These are phyloP conservation scores for Panaeolus papilionaceus DNA, from an alignment of 768 basidiomycete genomes.

Conservation along the genomic window DNA sequence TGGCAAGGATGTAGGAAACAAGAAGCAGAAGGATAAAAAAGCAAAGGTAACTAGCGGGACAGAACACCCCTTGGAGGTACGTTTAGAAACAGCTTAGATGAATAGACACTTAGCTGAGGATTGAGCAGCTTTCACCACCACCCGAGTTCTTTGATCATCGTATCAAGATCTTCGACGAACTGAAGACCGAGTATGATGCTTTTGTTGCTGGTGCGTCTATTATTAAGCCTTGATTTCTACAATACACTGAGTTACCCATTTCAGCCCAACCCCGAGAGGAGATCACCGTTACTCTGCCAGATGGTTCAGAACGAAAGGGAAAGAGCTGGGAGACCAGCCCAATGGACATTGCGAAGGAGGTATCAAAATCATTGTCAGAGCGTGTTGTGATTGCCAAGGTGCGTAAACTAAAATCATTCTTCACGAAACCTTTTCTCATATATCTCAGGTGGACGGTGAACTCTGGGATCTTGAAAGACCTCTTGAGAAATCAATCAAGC, in stretches of 20 bases:
- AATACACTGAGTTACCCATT: slow-evolving; percentile 15
- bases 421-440: slow-evolving; percentile 16
- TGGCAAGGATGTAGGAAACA: slow-evolving; percentile 29
- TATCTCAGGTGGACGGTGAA: slow-evolving; percentile 72
- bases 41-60: slow-evolving; percentile 43
- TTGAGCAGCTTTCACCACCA: slow-evolving; percentile 72
- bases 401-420: slow-evolving; percentile 22
- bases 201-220: slow-evolving; percentile 69
- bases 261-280: slow-evolving; percentile 82
- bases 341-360: slow-evolving; percentile 86
- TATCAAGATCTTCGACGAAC: slow-evolving; percentile 86
- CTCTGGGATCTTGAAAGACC: slow-evolving; percentile 97
- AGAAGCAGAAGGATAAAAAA: slow-evolving; percentile 52
- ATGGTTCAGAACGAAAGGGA: slow-evolving; percentile 84
- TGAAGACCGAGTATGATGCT: slow-evolving; percentile 85
- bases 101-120: neutral
- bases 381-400: slow-evolving; percentile 94
- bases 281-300: slow-evolving; percentile 84
- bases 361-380: slow-evolving; percentile 89
- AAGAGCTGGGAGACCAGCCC: slow-evolving; percentile 96
- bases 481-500: slow-evolving; percentile 80
- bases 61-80: slow-evolving; percentile 70
- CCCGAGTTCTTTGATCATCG: slow-evolving; percentile 91
- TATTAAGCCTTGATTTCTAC: neutral
- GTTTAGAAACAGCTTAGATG: slow-evolving; percentile 19